Conservation (phyloP, 78 protist genomes). For the Planoprotostelium fungivorum region DNA sequence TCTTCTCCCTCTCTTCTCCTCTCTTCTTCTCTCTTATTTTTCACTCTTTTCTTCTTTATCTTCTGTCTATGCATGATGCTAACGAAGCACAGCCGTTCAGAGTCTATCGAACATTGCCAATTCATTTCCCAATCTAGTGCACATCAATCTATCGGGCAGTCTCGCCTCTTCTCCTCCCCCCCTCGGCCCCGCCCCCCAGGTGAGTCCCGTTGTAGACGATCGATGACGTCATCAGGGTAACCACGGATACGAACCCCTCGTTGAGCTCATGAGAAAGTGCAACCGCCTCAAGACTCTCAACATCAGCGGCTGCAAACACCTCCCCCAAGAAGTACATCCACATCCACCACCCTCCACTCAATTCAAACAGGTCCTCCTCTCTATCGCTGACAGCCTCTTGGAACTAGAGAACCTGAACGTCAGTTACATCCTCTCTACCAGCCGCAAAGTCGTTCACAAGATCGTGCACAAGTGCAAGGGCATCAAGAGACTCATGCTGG, state of each 20-base stretch:
- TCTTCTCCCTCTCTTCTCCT: neutral
- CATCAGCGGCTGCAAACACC: neutral
- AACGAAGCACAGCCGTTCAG: neutral
- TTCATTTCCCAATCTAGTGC: neutral
- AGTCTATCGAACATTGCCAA: neutral
- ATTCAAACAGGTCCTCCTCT: neutral
- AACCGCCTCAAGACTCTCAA: neutral
- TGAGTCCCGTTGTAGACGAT: no score
- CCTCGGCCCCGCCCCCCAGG: no score
- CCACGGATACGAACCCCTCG: neutral
- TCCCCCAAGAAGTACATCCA: neutral
- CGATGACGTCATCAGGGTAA: no score
- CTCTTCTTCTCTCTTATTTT: neutral
- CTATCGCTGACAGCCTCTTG: neutral
- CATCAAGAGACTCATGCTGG: neutral
- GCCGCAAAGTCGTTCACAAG: neutral
- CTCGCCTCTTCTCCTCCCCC: neutral
- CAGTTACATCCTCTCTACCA: neutral
- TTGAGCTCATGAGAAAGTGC: neutral
- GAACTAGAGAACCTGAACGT: neutral
- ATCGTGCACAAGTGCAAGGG: neutral
- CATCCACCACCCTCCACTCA: neutral
- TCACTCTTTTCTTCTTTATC: neutral
- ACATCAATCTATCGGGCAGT: neutral
- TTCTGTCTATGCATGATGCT: neutral